A percentile compares a stretch with the other conserved stretches of the same genome.
phyloP scores from a whole-genome alignment of 192 early-diverging fungal species.

The Dissophora globulifera region DNA sequence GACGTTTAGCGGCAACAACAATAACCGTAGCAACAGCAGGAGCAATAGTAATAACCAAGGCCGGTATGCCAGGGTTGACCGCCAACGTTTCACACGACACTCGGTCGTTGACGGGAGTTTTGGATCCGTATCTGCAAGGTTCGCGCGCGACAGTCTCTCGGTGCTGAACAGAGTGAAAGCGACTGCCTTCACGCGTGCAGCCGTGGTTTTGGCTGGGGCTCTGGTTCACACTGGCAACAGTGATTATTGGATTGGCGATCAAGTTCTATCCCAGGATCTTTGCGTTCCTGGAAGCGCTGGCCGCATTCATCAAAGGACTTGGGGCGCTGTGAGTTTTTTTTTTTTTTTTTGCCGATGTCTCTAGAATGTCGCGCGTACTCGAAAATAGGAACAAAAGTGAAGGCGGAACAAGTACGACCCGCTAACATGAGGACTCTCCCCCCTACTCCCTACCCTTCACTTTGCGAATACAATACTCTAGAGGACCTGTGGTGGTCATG shows the following conservation, averaged over 20 bases:
- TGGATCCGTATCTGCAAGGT: constrained; percentile 8
- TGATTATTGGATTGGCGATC: constrained; percentile 43
- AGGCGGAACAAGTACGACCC: neutral
- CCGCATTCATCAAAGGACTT: constrained; percentile 47
- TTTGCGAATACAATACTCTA: no score
- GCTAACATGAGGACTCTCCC: neutral
- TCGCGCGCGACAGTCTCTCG: constrained; percentile 10
- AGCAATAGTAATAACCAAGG: no score
- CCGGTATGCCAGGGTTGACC: neutral
- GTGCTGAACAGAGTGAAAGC: constrained; percentile 6
- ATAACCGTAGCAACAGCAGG: neutral
- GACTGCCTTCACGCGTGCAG: constrained; percentile 7
- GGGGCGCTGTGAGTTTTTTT: constrained; percentile 50
- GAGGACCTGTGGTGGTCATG: constrained; percentile 61
- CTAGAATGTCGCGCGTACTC: no score
- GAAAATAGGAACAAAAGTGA: neutral
- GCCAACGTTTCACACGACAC: neutral
- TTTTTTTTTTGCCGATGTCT: no score
- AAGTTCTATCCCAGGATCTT: constrained; percentile 54
- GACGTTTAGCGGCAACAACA: neutral
- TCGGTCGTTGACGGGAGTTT: neutral
- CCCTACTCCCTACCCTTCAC: neutral
- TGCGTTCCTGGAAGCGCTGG: constrained; percentile 48
- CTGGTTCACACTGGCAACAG: constrained; percentile 36
- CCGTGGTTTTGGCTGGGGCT: constrained; percentile 39